Base-by-base conservation (phyloP, 2,329 filamentous ascomycete species). In the Fusarium sp. region DNA sequence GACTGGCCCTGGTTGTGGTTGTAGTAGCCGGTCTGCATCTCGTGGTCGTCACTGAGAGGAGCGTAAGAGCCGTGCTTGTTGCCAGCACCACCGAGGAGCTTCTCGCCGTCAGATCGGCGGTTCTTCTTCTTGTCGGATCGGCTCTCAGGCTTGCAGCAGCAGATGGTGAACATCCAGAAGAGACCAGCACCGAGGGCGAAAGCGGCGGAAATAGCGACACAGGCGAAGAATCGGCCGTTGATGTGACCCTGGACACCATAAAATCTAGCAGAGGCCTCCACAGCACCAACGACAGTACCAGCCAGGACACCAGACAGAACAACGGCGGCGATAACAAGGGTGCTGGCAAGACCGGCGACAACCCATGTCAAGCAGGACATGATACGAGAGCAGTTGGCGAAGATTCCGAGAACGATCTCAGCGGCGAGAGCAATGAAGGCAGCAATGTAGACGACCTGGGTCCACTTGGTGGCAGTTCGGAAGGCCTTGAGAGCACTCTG, bases 111-210 rank as follows among this genome's bases (percentile, higher is more conserved):
- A 50, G 73, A 73, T 56, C 74, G 69, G 67, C 73, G 71, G 68
- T 78, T 76, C 75, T 77, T 77, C 67, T 79, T 79, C 74, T 78
- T 80, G 71, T 71, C 70, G 70, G 75, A 72, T 59, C 74, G 71
- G 68, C 75, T 72, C 60, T 82, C 80, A 16, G 80, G 80, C 75
- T 93, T 93, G 74, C 75, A 77, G 57, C 95, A 98, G 91, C 95
- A 98, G 76, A 92, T 88, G 80, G 90, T 93, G 80, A 97, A 89
- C 77, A 95, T 83, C 95, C 96, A 98, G 91, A 98, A 98, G 78
- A 97, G 82, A 70, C 88, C 89, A 10, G 92, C 91, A 44, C 81
- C 92, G 34, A 96, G 78, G 67, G 91, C 91, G 78, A 97, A 94
- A 29, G 88, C 92, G 42, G 91, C 91, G 45, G 90, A 91, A 65